These are phyloP conservation scores for Trichomonascaceae sp. DNA, from an alignment of 1,139 yeast genomes.

Conservation along the genomic window DNA sequence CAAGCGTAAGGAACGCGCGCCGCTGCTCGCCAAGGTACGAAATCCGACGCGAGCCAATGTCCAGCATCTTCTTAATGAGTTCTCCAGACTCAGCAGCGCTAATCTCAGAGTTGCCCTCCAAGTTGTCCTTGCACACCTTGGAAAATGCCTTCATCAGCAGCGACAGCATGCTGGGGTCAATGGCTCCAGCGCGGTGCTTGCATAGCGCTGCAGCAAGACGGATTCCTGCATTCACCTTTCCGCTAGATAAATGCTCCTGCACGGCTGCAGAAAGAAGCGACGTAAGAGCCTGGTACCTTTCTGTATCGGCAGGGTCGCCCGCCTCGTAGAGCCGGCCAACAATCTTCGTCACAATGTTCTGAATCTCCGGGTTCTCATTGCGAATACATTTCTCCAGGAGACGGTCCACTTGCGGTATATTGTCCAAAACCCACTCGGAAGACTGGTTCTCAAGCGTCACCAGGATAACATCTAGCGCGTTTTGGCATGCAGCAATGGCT, in stretches of 20 bases:
- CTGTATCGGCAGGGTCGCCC: slow-evolving; percentile 25
- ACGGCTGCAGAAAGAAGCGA: slow-evolving; percentile 52
- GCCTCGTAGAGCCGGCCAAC: slow-evolving; percentile 44
- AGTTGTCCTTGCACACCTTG: slow-evolving; percentile 76
- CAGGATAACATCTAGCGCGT: slow-evolving; percentile 83
- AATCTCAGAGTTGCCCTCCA: slow-evolving; percentile 5
- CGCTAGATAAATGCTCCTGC: slow-evolving; percentile 70
- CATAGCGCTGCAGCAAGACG: slow-evolving; percentile 76
- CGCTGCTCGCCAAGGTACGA: slow-evolving; percentile 85
- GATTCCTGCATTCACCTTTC: slow-evolving; percentile 82
- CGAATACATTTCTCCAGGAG: slow-evolving; percentile 72
- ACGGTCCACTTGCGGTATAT: slow-evolving; percentile 53
- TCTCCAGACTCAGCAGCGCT: slow-evolving; percentile 45
- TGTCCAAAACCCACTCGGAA: slow-evolving; percentile 62
- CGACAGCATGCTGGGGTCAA: slow-evolving; percentile 66
- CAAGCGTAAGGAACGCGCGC: slow-evolving; percentile 67
- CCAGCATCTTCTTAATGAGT: slow-evolving; percentile 61
- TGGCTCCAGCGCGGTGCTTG: slow-evolving; percentile 53
- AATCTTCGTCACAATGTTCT: slow-evolving; percentile 68
- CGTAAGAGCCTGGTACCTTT: slow-evolving; percentile 48
- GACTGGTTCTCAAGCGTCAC: slow-evolving; percentile 72
- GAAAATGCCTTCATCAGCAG: slow-evolving; percentile 76
- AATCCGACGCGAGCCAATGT: slow-evolving; percentile 68
- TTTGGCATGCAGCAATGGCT: slow-evolving; percentile 61
- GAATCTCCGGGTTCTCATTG: slow-evolving; percentile 71